phyloP scores from a whole-genome alignment of 129 eudicot species.

The Apium graveolens region DNA sequence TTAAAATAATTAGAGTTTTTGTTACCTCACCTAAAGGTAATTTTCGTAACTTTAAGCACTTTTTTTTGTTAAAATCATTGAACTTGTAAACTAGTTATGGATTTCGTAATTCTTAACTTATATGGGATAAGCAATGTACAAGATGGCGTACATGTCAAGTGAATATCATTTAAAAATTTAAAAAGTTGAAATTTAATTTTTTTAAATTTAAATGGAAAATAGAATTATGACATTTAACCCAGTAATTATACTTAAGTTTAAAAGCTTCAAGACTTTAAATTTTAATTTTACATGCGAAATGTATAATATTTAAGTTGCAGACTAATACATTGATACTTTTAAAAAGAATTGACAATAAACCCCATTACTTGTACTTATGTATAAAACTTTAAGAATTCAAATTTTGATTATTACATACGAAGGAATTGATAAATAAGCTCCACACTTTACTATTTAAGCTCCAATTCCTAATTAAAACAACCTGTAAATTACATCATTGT shows the following conservation, averaged over 20 bases:
- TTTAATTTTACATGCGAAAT: too few relatives aligned
- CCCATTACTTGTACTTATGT: too few relatives aligned
- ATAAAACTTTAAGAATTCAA: too few relatives aligned
- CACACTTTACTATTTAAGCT: too few relatives aligned
- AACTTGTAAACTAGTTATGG: not conserved
- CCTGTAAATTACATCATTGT: too few relatives aligned
- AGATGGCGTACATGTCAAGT: not conserved
- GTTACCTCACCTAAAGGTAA: not conserved
- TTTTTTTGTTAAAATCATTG: not conserved
- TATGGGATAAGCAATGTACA: not conserved
- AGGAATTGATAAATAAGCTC: too few relatives aligned
- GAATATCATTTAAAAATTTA: not conserved
- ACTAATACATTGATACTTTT: not conserved
- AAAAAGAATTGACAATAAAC: too few relatives aligned
- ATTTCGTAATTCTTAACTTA: not conserved
- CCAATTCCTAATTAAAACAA: too few relatives aligned
- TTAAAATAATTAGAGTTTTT: not conserved
- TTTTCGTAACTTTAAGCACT: not conserved
- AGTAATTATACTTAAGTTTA: not conserved
- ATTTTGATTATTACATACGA: too few relatives aligned
- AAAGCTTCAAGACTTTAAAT: not conserved
- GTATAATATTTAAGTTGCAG: not conserved
- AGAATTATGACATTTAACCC: not conserved
- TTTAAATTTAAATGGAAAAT: too few relatives aligned
- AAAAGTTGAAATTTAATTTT: not conserved